Base-by-base conservation (phyloP, 768 basidiomycete species). In the Podaxis pistillaris region DNA sequence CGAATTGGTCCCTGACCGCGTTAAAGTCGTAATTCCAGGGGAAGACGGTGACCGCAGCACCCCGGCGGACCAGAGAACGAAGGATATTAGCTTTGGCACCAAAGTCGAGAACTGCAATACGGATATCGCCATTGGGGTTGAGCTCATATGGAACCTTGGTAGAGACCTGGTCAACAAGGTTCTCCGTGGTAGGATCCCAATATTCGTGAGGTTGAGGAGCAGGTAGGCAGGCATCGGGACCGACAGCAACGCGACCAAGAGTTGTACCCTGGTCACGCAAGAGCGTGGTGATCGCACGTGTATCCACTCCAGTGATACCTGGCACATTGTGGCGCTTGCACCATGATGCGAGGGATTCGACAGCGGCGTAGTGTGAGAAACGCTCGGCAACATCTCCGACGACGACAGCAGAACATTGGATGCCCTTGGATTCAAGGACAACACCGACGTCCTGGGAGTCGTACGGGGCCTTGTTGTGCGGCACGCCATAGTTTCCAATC, bases 21-120 rank as follows among this genome's bases (percentile, higher is more conserved):
- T 97, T 96, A 81, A 99, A 98, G 76, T 99, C 93, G 75, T 83
- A 96, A 76, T 98, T 88, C 97, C 97, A 99, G 0, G 97, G 97
- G 38, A 98, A 79, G 58, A 99, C 96, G 7, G 96, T 98, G 47
- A 98, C 93, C 19, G 91, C 84, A 1, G 94, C 97, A 61, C 88
- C 92, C 46, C 97, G 90, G 67, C 91, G 88, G 66, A 97, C 88
- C 65, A 99, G 88, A 1, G 94, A 87, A 62, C 97, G 93, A 60
- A 94, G 79, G 65, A 99, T 99, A 78, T 99, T 99, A 55, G 97
- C 96, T 76, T 99, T 99, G 63, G 89, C 90, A 63, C 97, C 97
- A 71, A 97, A 98, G 74, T 98, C 97, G 63, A 98, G 87, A 15
- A 99, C 91, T 13, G 95, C 97, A 66, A 99, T 93, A 71, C 89